Percentiles rank a stretch among this genome's conserved stretches.
phyloP scores from a whole-genome alignment of 768 basidiomycete species.

The Suillus cothurnatus region DNA sequence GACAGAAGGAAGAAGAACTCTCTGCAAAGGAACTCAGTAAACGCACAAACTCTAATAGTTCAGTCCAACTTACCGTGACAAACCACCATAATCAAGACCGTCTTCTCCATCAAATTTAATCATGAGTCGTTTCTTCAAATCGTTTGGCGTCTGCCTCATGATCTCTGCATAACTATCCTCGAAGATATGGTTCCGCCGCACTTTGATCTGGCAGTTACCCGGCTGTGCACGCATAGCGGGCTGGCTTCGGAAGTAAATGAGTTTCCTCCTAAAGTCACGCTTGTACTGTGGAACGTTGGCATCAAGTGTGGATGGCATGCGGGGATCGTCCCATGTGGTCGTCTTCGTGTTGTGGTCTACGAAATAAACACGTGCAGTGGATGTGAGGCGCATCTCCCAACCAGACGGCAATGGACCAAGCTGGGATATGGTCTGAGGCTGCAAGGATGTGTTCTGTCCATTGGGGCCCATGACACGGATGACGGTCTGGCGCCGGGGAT shows the following conservation, averaged over 20 bases:
- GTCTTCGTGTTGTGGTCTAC: conserved; percentile 99
- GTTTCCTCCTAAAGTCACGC: conserved; percentile 98
- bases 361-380: conserved; percentile 98
- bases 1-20: conserved; percentile 99
- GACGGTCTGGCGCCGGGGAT: conserved; percentile 94
- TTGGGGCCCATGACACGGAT: conserved; percentile 96
- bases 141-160: conserved; percentile 98
- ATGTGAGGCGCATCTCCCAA: conserved; percentile 99
- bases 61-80: conserved; percentile 72
- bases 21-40: conserved; percentile 44
- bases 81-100: conserved; percentile 97
- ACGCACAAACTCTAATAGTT: not conserved
- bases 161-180: conserved; percentile 99
- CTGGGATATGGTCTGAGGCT: conserved; percentile 95
- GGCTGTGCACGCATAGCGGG: conserved; percentile 98
- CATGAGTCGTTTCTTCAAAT: conserved; percentile 98
- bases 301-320: conserved; percentile 92
- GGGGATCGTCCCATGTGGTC: conserved; percentile 99
- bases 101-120: conserved; percentile 99
- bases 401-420: conserved; percentile 96
- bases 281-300: conserved; percentile 99
- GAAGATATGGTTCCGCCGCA: conserved; percentile 96
- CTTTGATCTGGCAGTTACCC: conserved; percentile 99
- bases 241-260: conserved; percentile 99
- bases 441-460: conserved; percentile 84